Conservation (phyloP, 1,284 basidiomycete species). For the Microbotryum intermedium region DNA sequence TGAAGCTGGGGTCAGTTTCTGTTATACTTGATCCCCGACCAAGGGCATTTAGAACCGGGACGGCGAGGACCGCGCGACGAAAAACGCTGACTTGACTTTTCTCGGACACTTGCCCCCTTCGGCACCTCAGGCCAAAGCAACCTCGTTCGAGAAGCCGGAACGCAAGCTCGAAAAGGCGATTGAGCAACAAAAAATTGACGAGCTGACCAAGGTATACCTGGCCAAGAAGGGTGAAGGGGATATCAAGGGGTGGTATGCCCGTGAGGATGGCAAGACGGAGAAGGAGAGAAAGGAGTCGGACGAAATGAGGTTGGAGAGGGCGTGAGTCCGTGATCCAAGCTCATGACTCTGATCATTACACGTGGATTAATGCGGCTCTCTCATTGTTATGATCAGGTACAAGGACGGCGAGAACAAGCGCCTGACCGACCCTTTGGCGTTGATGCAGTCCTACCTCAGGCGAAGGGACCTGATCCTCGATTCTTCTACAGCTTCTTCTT, state of each 20-base stretch:
- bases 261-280: conserved; percentile 23
- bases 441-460: conserved; percentile 31
- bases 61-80: too few relatives aligned
- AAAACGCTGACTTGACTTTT: not conserved
- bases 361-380: too few relatives aligned
- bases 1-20: conserved; percentile 21
- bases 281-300: conserved; percentile 27
- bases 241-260: conserved; percentile 30
- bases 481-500: not conserved
- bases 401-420: conserved; percentile 31
- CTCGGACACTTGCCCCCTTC: not conserved
- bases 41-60: too few relatives aligned
- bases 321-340: too few relatives aligned
- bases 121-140: not conserved
- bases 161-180: conserved; percentile 19
- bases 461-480: conserved; percentile 22
- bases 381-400: conserved; percentile 14
- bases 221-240: conserved; percentile 29
- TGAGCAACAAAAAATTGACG: conserved; percentile 26
- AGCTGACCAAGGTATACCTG: conserved; percentile 31
- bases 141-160: conserved; percentile 6
- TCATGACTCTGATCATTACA: too few relatives aligned
- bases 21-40: not conserved
- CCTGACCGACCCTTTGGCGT: conserved; percentile 29
- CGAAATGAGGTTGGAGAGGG: conserved; percentile 27